These are phyloP conservation scores for Brassica incana DNA, from an alignment of 345 rosid species.

Conservation along the genomic window DNA sequence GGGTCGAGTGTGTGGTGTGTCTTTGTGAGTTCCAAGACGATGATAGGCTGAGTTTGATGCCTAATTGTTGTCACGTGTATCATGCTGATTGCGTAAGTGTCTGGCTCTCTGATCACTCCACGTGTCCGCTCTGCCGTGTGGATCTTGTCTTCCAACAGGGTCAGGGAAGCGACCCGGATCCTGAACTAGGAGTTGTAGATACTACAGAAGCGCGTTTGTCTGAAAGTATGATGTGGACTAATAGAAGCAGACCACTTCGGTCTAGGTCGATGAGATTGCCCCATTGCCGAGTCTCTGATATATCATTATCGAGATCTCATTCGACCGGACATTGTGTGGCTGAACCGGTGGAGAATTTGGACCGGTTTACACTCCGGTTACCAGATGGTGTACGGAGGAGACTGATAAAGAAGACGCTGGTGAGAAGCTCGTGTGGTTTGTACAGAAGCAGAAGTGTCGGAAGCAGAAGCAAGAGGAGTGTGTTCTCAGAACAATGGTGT, in stretches of 20 bases:
- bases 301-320: slow-evolving; percentile 55
- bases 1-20: slow-evolving; percentile 79
- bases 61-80: slow-evolving; percentile 74
- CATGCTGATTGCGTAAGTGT: slow-evolving; percentile 63
- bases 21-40: slow-evolving; percentile 73
- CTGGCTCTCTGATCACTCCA: slow-evolving; percentile 66
- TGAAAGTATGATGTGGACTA: slow-evolving; percentile 17
- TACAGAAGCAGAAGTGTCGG: slow-evolving; percentile 51
- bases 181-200: slow-evolving; percentile 19
- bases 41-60: slow-evolving; percentile 70
- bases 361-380: slow-evolving; percentile 67
- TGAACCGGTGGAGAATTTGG: slow-evolving; percentile 48
- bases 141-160: slow-evolving; percentile 43
- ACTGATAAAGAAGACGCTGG: slow-evolving; percentile 37
- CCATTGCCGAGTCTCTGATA: slow-evolving; percentile 37
- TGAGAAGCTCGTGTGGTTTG: slow-evolving; percentile 52
- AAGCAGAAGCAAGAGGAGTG: slow-evolving; percentile 32
- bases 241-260: slow-evolving; percentile 31
- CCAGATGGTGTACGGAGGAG: slow-evolving; percentile 53
- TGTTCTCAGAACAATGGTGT: slow-evolving; percentile 25
- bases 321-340: slow-evolving; percentile 64
- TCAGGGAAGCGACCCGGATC: slow-evolving; percentile 36
- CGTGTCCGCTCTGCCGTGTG: slow-evolving; percentile 83
- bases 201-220: slow-evolving; percentile 14
- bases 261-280: slow-evolving; percentile 55